Conservation (phyloP, 768 basidiomycete genomes). For the Coprinopsis marcescibilis region DNA sequence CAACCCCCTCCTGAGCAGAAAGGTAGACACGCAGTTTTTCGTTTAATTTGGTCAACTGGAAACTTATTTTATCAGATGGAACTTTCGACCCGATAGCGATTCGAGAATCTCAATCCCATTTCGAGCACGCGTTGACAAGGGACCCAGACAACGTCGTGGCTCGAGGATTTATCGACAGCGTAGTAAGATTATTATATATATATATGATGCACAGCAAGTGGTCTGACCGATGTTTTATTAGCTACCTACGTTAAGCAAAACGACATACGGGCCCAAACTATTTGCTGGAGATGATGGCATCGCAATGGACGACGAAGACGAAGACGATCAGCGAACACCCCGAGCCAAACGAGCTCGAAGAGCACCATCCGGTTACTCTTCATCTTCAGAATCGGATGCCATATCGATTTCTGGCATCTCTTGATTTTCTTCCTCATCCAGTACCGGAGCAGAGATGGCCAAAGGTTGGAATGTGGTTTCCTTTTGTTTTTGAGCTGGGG, state of each 20-base stretch:
- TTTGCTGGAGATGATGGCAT: constrained; percentile 14
- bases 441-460: not conserved
- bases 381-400: constrained; percentile 72
- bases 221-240: not conserved
- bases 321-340: constrained; percentile 12
- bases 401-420: constrained; percentile 74
- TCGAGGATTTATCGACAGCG: constrained; percentile 50
- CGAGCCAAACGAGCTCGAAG: constrained; percentile 32
- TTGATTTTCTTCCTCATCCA: constrained; percentile 55
- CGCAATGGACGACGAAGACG: constrained; percentile 18
- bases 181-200: no score
- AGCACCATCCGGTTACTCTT: constrained; percentile 19
- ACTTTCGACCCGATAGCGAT: constrained; percentile 30
- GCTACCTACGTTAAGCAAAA: not conserved
- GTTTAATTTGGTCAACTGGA: constrained; percentile 4
- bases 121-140: constrained; percentile 56
- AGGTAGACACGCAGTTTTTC: constrained; percentile 13
- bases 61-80: constrained; percentile 2
- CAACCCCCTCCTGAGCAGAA: constrained; percentile 22
- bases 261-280: not conserved
- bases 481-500: not conserved
- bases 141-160: constrained; percentile 55
- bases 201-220: no score
- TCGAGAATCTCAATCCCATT: constrained; percentile 55
- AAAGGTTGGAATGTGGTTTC: not conserved